Conservation (phyloP, 441 rosid species). For the Populus trichocarpa region DNA sequence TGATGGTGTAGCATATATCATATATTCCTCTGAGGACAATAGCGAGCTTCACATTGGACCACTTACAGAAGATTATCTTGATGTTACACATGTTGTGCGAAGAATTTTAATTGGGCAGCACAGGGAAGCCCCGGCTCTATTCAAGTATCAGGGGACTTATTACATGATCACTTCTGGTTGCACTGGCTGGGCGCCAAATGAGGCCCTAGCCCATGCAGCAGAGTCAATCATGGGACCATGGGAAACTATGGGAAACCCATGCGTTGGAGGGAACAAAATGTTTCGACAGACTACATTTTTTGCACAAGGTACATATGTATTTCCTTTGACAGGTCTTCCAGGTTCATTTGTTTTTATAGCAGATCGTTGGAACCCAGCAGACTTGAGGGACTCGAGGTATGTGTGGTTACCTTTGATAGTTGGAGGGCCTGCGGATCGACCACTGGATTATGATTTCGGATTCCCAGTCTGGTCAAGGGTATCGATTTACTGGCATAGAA, state of each 20-base stretch:
- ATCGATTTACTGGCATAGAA: conserved; percentile 86
- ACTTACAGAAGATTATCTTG: conserved; percentile 66
- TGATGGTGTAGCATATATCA: conserved; percentile 65
- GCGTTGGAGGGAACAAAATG: conserved; percentile 75
- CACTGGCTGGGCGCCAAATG: conserved; percentile 97
- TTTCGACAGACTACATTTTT: conserved; percentile 68
- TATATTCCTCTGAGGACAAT: conserved; percentile 86
- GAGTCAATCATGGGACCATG: conserved; percentile 89
- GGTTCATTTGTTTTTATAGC: conserved; percentile 81
- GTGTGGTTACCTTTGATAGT: conserved; percentile 84
- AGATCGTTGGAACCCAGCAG: conserved; percentile 92
- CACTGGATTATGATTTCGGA: conserved; percentile 65
- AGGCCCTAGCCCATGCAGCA: conserved; percentile 81
- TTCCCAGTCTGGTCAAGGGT: conserved; percentile 87
- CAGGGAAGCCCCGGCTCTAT: conserved; percentile 89
- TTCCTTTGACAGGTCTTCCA: conserved; percentile 65
- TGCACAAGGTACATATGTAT: conserved; percentile 76
- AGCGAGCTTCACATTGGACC: conserved; percentile 90
- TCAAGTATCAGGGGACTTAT: conserved; percentile 68
- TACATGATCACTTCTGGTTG: conserved; percentile 95
- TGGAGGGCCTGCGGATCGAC: conserved; percentile 76
- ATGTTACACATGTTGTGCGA: conserved; percentile 51
- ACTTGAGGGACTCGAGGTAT: conserved; percentile 80
- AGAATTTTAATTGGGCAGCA: conserved; percentile 66
- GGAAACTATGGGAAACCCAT: conserved; percentile 92